A percentile compares a stretch with the other conserved stretches of the same genome.
phyloP scores from a whole-genome alignment of 1,284 basidiomycete genomes.

The Sphaerobolus stellatus region DNA sequence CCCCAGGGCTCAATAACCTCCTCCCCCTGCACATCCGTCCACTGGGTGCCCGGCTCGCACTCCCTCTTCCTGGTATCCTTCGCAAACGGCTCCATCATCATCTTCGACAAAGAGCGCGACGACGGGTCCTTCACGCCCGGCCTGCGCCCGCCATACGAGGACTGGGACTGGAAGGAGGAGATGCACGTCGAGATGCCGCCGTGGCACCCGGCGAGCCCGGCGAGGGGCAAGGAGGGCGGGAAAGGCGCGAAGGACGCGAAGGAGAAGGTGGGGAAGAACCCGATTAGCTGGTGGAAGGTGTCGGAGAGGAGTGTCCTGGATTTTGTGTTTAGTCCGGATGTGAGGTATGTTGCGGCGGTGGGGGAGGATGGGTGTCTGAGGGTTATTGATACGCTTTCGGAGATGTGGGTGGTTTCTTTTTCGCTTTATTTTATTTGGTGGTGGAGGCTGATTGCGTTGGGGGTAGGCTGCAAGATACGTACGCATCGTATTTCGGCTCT shows the following conservation, averaged over 20 bases:
- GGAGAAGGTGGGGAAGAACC: slow-evolving; percentile 74
- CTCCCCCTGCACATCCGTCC: slow-evolving; percentile 79
- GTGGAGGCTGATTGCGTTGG: slow-evolving; percentile 1
- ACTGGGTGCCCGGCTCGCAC: slow-evolving; percentile 85
- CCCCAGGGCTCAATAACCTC: slow-evolving; percentile 73
- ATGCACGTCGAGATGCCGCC: slow-evolving; percentile 81
- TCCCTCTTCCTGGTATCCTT: slow-evolving; percentile 90
- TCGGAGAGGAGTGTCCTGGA: slow-evolving; percentile 77
- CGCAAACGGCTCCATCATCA: slow-evolving; percentile 83
- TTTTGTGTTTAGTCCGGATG: slow-evolving; percentile 88
- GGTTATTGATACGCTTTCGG: slow-evolving; percentile 81
- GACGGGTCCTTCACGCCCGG: slow-evolving; percentile 72
- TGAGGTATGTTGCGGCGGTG: slow-evolving; percentile 80
- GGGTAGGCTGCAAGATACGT: slow-evolving; percentile 80
- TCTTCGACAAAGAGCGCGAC: slow-evolving; percentile 88
- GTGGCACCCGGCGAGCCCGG: slow-evolving; percentile 59
- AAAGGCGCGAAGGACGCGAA: slow-evolving; percentile 44
- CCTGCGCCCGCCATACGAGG: slow-evolving; percentile 31
- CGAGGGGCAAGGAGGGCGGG: slow-evolving; percentile 30
- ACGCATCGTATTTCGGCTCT: slow-evolving; percentile 89
- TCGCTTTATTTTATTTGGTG: slow-evolving; percentile 4
- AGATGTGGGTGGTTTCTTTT: slow-evolving; percentile 59
- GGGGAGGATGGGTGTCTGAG: slow-evolving; percentile 88
- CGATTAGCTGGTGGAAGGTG: slow-evolving; percentile 82
- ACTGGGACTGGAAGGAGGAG: slow-evolving; percentile 73